A percentile compares a stretch with the other conserved stretches of the same genome.
phyloP scores from a whole-genome alignment of 1,284 basidiomycete genomes.

The Phylloboletellus chloephorus region DNA sequence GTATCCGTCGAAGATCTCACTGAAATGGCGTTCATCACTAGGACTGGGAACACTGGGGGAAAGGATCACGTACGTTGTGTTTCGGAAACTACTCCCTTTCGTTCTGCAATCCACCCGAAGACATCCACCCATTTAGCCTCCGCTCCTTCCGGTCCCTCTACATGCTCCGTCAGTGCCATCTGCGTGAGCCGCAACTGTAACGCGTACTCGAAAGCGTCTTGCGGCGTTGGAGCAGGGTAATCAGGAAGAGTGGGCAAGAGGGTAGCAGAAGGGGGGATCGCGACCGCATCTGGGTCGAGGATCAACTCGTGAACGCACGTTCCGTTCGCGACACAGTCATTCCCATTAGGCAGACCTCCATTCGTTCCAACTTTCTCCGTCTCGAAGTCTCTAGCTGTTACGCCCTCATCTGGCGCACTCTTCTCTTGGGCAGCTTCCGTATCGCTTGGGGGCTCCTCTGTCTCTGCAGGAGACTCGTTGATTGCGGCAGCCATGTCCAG shows the following conservation, averaged over 20 bases:
- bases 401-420: not conserved
- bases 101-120: conserved; percentile 78
- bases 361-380: conserved; percentile 9
- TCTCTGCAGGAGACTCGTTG: conserved; percentile 31
- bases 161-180: conserved; percentile 76
- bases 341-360: not conserved
- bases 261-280: conserved; percentile 43
- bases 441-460: conserved; percentile 18
- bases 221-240: conserved; percentile 46
- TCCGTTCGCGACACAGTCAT: conserved; percentile 2
- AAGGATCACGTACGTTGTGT: conserved; percentile 21
- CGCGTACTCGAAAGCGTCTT: conserved; percentile 72
- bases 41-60: not conserved
- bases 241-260: conserved; percentile 54
- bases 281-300: conserved; percentile 33
- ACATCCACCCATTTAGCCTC: conserved; percentile 80
- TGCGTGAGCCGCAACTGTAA: conserved; percentile 87
- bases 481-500: conserved; percentile 65
- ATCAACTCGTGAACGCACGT: conserved; percentile 24
- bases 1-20: conserved; percentile 32
- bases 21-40: conserved; percentile 5
- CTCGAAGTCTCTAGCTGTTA: conserved; percentile 10
- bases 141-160: conserved; percentile 83
- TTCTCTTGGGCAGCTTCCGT: conserved; percentile 18
- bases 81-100: conserved; percentile 36